These are phyloP conservation scores for Xylariaceae sp. DNA, from an alignment of 2,329 filamentous ascomycete genomes.

Conservation along the genomic window DNA sequence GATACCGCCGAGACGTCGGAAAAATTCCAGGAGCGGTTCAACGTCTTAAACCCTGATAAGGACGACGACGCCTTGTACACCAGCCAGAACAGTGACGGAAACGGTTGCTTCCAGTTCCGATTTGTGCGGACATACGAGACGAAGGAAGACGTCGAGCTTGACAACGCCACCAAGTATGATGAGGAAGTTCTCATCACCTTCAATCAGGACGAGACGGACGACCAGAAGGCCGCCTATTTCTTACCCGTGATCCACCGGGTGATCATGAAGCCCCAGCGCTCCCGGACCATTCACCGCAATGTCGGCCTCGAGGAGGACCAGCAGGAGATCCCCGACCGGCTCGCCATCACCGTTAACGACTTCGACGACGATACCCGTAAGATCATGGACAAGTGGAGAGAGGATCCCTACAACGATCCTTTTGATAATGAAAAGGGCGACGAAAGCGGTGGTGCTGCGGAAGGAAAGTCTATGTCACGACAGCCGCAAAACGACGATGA, in stretches of 20 bases:
- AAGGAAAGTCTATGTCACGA: no score
- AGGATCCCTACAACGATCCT: conserved; percentile 39
- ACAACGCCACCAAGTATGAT: conserved; percentile 55
- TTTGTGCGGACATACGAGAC: conserved; percentile 62
- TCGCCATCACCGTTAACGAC: conserved; percentile 51
- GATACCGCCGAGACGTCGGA: conserved; percentile 42
- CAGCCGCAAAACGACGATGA: no score
- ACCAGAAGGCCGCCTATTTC: conserved; percentile 58
- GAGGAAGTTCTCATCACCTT: conserved; percentile 58
- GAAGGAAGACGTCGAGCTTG: conserved; percentile 50
- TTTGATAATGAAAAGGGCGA: conserved; percentile 14
- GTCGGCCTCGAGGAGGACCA: conserved; percentile 42
- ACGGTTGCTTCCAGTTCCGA: conserved; percentile 54
- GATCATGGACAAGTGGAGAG: conserved; percentile 48
- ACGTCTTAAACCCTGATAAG: conserved; percentile 49
- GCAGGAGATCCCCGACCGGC: conserved; percentile 49
- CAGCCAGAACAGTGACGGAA: conserved; percentile 38
- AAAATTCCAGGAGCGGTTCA: conserved; percentile 57
- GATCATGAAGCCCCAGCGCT: conserved; percentile 56
- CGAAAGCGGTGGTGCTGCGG: conserved; percentile 19
- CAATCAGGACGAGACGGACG: conserved; percentile 43
- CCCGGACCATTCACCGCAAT: conserved; percentile 56
- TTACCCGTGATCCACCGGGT: conserved; percentile 63
- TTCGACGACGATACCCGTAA: conserved; percentile 48
- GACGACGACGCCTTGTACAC: conserved; percentile 53